Evolutionary conservation across 306 rosid species (phyloP).

Genomic region (Albizia julibrissin): DNA sequence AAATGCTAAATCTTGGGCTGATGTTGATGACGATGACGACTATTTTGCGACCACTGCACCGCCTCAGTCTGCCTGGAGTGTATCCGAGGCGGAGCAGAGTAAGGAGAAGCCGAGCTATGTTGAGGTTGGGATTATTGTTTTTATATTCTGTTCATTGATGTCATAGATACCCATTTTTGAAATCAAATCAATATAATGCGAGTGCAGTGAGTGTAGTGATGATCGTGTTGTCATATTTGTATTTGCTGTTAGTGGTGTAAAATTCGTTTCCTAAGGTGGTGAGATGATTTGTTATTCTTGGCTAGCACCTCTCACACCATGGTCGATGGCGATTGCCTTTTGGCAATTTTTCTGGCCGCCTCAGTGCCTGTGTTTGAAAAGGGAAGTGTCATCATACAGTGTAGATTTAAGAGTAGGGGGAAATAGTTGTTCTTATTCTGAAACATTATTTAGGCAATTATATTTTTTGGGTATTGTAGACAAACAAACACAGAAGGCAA

Average conservation of each 20-base stretch:
- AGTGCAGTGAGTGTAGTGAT: background rate
- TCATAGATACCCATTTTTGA: background rate
- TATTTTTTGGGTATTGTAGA: background rate
- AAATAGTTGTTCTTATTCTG: background rate
- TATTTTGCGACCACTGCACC: constrained; percentile 77
- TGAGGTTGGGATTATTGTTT: constrained; percentile 48
- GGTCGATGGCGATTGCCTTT: background rate
- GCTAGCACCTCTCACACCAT: background rate
- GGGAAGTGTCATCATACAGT: background rate
- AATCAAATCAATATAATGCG: background rate
- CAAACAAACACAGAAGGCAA: background rate
- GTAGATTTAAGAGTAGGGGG: background rate
- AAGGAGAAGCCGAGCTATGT: constrained; percentile 45
- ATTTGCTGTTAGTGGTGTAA: background rate
- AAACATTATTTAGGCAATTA: background rate
- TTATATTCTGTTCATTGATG: constrained; percentile 49
- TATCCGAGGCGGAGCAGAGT: constrained; percentile 50
- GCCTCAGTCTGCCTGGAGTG: constrained; percentile 65
- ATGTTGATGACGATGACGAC: constrained; percentile 91
- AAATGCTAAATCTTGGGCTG: constrained; percentile 81
- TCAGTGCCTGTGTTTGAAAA: background rate
- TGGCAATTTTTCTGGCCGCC: background rate
- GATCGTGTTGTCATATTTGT: background rate
- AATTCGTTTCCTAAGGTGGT: background rate
- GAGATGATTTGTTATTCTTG: background rate